These are phyloP conservation scores for Hypomyces rosellus DNA, from an alignment of 2,329 filamentous ascomycete species.

Conservation along the genomic window DNA sequence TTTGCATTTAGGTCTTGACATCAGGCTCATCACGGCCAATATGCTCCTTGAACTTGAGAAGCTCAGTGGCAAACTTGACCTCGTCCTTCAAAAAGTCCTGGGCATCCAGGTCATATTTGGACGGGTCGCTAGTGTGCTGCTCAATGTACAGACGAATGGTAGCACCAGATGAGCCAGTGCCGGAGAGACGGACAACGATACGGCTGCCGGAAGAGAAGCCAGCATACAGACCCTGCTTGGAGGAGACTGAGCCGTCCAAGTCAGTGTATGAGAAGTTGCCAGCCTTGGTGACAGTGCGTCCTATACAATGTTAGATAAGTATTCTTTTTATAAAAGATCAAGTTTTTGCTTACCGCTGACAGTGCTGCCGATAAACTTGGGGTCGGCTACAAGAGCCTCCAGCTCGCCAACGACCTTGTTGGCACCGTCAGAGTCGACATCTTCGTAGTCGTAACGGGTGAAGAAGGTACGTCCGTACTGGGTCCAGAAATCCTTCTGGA, in stretches of 20 bases:
- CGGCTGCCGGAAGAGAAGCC: conserved; percentile 92
- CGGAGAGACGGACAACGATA: conserved; percentile 90
- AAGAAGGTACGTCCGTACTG: conserved; percentile 97
- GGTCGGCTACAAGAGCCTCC: conserved; percentile 67
- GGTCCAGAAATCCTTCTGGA: conserved; percentile 96
- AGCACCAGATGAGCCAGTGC: conserved; percentile 89
- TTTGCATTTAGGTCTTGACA: conserved; percentile 71
- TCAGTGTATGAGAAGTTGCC: conserved; percentile 98
- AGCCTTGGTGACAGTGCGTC: conserved; percentile 77
- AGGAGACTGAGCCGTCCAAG: conserved; percentile 91
- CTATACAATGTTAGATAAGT: conserved; percentile 26
- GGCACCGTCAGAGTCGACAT: conserved; percentile 84
- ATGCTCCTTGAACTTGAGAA: conserved; percentile 91
- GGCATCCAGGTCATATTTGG: conserved; percentile 72
- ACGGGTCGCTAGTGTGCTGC: conserved; percentile 80
- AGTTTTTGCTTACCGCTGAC: conserved; percentile 53
- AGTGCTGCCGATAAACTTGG: conserved; percentile 72
- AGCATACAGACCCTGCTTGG: conserved; percentile 93
- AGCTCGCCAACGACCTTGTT: conserved; percentile 83
- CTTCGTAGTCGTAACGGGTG: conserved; percentile 97
- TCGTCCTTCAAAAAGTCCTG: conserved; percentile 92
- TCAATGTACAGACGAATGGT: conserved; percentile 97
- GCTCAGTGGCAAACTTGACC: conserved; percentile 73
- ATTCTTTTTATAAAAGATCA: conserved; percentile 10
- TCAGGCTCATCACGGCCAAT: conserved; percentile 89